These are phyloP conservation scores for Didymella segeticola DNA, from an alignment of 2,329 filamentous ascomycete genomes.

Conservation along the genomic window DNA sequence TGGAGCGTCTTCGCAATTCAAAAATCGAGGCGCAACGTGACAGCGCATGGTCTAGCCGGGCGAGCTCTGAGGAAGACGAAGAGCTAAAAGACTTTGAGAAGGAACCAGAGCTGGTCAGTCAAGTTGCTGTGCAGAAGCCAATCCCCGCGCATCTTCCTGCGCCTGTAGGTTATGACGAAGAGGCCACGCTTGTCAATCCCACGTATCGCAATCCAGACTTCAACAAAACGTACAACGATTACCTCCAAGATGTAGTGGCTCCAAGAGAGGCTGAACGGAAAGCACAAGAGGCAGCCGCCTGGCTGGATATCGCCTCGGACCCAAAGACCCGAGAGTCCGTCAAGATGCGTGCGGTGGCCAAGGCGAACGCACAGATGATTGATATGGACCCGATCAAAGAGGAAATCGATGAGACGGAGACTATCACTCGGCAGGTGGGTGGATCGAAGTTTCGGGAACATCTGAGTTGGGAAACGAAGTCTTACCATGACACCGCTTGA, in stretches of 20 bases:
- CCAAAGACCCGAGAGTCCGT: background rate
- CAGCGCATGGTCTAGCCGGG: background rate
- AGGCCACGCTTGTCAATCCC: background rate
- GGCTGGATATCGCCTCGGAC: background rate
- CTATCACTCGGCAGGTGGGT: background rate
- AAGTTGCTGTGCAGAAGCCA: background rate
- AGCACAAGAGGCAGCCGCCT: background rate
- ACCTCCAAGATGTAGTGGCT: background rate
- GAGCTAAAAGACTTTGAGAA: background rate
- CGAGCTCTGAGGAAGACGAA: background rate
- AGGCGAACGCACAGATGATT: background rate
- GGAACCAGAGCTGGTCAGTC: background rate
- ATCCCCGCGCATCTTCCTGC: background rate
- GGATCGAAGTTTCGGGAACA: constrained; percentile 3
- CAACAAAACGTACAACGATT: background rate
- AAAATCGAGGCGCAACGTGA: background rate
- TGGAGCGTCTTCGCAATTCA: background rate
- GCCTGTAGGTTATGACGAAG: background rate
- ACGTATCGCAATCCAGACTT: background rate
- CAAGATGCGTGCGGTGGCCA: background rate
- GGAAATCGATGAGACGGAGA: background rate
- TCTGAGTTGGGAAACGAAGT: background rate
- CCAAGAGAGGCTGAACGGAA: background rate
- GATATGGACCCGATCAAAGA: background rate
- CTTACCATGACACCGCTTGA: background rate